A percentile compares a stretch with the other conserved stretches of the same genome.
phyloP scores from a whole-genome alignment of 2,329 filamentous ascomycete genomes.

The Venturia aucupariae region DNA sequence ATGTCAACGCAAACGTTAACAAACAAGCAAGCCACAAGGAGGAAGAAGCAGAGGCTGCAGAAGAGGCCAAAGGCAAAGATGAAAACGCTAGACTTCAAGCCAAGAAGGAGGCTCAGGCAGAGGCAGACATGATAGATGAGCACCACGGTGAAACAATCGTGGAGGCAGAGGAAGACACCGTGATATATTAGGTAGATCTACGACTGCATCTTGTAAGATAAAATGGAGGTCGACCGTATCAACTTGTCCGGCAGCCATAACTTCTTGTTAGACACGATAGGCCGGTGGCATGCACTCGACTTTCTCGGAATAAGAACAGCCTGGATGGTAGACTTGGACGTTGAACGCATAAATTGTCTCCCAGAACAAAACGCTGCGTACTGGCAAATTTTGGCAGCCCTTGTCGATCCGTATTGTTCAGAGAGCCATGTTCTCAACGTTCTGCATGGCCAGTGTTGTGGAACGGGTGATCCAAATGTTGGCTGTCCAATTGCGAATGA shows the following conservation, averaged over 20 bases:
- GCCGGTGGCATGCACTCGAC: too few relatives aligned
- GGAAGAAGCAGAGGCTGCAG: not conserved
- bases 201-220: slow-evolving; percentile 36
- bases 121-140: slow-evolving; percentile 14
- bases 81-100: slow-evolving; percentile 28
- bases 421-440: too few relatives aligned
- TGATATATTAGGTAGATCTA: slow-evolving; percentile 60
- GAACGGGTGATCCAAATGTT: too few relatives aligned
- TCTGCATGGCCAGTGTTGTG: too few relatives aligned
- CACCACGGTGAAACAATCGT: slow-evolving; percentile 61
- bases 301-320: too few relatives aligned
- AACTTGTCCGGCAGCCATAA: not conserved
- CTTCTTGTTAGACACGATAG: too few relatives aligned
- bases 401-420: too few relatives aligned
- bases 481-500: too few relatives aligned
- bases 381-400: too few relatives aligned
- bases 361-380: too few relatives aligned
- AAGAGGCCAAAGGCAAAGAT: not conserved
- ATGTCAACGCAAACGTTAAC: slow-evolving; percentile 61
- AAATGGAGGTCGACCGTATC: not conserved
- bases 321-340: too few relatives aligned
- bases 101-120: not conserved
- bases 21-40: not conserved
- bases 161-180: slow-evolving; percentile 79
- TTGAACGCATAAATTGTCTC: too few relatives aligned